Base-by-base conservation (phyloP, 352 stramenopile genomes). In the Blastocystis sp. region DNA sequence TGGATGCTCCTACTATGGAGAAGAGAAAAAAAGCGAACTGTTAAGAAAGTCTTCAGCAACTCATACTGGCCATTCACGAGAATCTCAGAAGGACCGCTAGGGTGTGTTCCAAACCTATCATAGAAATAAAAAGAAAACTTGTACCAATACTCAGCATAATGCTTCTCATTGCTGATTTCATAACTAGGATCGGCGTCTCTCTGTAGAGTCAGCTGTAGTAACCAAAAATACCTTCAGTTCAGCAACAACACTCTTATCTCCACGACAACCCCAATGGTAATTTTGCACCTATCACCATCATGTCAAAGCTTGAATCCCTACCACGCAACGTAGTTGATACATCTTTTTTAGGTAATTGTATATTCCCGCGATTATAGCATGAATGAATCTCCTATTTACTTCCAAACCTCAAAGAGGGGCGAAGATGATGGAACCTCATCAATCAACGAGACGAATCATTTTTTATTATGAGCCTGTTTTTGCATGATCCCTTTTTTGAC, bases 61-160 rank as follows among this genome's bases (percentile, higher is more conserved):
- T 93, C 91, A 13, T 91, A 90, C 0, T 91, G 89, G 1, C 90
- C 90, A 56, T 91, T 91, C 62, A 94, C 90, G 26, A 91, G 90
- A 34, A 95, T 20, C n/a, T 96, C 92, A 13, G 94, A 94, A 34
- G 95, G 95, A 7, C 95, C 95, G 89, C 95, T 98, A 7, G 94
- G 93, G 90, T 98, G 95, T n/a, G 95, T 98, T 56, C 95, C 95
- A 93, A 98, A 96, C 95, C 94, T 96, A 63, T 16, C 56, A 50
- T 65, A 78, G 8, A 78, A 39, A 82, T 65, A 75, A 34, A 65
- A 9, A 90, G 90, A 0, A 24, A 50, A n/a, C 55, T 65, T 91
- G 30, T 92, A 96, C 94, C 94, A 97, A 16, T 96, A 91, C 89
- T 98, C 94, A 16, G 95, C 95, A 81, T 97, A 97, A 30, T 90